phyloP scores from a whole-genome alignment of 2,329 filamentous ascomycete genomes.

The Nannizziopsis barbatae region DNA sequence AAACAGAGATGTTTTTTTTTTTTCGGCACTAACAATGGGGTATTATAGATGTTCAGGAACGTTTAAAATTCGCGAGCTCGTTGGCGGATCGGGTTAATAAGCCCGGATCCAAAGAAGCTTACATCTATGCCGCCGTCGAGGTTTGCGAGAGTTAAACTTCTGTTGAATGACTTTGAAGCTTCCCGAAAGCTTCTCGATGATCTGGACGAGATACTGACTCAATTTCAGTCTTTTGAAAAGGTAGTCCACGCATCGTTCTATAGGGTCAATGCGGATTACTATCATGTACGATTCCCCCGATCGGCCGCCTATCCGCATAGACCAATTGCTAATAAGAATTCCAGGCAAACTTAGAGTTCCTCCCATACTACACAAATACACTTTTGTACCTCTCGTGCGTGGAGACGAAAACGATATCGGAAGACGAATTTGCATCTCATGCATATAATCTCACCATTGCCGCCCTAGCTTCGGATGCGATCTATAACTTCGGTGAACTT shows the following conservation, averaged over 20 bases:
- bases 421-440: conserved; percentile 63
- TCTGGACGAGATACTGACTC: conserved; percentile 54
- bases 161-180: conserved; percentile 20
- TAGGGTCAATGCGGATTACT: conserved; percentile 85
- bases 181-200: no score
- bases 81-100: conserved; percentile 82
- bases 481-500: conserved; percentile 98
- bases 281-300: conserved; percentile 48
- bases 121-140: conserved; percentile 83
- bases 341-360: conserved; percentile 43
- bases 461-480: conserved; percentile 80
- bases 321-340: no score
- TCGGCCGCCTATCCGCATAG: conserved; percentile 39
- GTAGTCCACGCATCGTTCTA: conserved; percentile 95
- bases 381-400: conserved; percentile 96
- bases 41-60: no score
- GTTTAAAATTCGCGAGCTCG: conserved; percentile 56
- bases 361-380: conserved; percentile 90
- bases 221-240: conserved; percentile 87
- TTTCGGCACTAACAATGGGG: no score
- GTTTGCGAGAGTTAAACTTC: conserved; percentile 77
- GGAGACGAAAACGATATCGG: conserved; percentile 61
- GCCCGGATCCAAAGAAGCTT: conserved; percentile 84
- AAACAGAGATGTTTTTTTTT: no score
- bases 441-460: conserved; percentile 89